Conservation (phyloP, 805 yeast genomes). For the Myxozyma sirexii region DNA sequence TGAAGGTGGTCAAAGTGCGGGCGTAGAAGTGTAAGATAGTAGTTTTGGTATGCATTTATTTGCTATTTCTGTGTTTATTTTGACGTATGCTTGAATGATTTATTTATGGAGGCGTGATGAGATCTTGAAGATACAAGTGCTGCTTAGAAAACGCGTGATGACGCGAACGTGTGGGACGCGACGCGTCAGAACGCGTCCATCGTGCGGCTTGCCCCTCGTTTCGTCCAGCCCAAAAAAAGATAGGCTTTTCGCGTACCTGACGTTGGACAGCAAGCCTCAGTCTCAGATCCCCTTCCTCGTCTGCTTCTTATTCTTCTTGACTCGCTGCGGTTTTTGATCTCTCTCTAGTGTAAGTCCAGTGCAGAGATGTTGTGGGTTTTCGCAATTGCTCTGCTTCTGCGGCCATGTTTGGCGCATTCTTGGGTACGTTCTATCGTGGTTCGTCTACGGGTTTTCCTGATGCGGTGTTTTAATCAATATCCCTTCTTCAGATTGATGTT, state of each 20-base stretch:
- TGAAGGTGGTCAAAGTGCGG: conserved; percentile 3
- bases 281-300: not conserved
- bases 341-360: no score
- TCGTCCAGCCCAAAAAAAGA: not conserved
- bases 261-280: no score
- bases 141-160: not conserved
- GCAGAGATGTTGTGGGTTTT: not conserved
- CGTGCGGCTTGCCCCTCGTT: not conserved
- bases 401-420: conserved; percentile 19
- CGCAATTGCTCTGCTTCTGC: not conserved
- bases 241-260: conserved; percentile 5
- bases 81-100: not conserved
- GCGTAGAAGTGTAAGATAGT: not conserved
- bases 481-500: conserved; percentile 13
- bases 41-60: not conserved
- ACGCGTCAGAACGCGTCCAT: not conserved
- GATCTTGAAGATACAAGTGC: not conserved
- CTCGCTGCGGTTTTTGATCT: no score
- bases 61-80: not conserved
- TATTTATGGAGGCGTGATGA: not conserved
- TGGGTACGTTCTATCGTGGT: conserved; percentile 20
- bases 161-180: not conserved
- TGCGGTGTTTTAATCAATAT: not conserved
- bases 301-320: not conserved
- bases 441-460: no score